Evolutionary conservation across 2,329 filamentous ascomycete species (phyloP).

Genomic region (Colletotrichum tabaci): DNA sequence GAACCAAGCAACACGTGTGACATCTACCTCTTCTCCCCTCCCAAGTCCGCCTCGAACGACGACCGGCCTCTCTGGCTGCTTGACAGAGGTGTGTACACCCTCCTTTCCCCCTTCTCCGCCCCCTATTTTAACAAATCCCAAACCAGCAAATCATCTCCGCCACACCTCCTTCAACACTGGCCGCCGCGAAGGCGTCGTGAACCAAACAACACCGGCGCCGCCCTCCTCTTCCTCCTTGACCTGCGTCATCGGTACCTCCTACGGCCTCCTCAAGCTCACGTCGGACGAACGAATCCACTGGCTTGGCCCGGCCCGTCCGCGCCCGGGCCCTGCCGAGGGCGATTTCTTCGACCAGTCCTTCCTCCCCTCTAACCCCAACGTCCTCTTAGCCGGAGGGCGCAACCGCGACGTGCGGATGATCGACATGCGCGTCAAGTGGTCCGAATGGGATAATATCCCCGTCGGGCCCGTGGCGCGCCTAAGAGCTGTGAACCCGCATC

Average conservation of each 20-base stretch:
- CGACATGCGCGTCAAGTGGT: conserved; percentile 59
- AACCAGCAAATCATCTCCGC: conserved; percentile 51
- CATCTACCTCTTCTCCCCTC: conserved; percentile 57
- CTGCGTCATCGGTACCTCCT: conserved; percentile 64
- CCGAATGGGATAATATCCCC: conserved; percentile 51
- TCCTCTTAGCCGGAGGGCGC: conserved; percentile 68
- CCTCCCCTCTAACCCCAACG: conserved; percentile 56
- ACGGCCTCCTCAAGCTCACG: conserved; percentile 60
- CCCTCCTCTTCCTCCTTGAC: conserved; percentile 53
- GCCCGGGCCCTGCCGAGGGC: conserved; percentile 36
- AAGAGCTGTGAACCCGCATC: conserved; percentile 62
- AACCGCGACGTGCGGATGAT: conserved; percentile 61
- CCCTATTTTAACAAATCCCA: background rate
- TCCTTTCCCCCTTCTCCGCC: background rate
- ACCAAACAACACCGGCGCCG: conserved; percentile 60
- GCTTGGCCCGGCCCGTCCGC: conserved; percentile 50
- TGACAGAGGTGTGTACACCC: conserved; percentile 42
- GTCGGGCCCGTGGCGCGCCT: conserved; percentile 66
- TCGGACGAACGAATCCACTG: conserved; percentile 51
- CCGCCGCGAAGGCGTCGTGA: conserved; percentile 52
- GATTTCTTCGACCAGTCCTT: conserved; percentile 68
- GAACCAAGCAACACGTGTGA: conserved; percentile 51
- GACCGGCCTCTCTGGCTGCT: conserved; percentile 56
- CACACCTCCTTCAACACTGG: conserved; percentile 50
- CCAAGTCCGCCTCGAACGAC: conserved; percentile 47